Evolutionary conservation across 192 early-diverging fungal genomes (phyloP).

Genomic region (Spinellus fusiger): DNA sequence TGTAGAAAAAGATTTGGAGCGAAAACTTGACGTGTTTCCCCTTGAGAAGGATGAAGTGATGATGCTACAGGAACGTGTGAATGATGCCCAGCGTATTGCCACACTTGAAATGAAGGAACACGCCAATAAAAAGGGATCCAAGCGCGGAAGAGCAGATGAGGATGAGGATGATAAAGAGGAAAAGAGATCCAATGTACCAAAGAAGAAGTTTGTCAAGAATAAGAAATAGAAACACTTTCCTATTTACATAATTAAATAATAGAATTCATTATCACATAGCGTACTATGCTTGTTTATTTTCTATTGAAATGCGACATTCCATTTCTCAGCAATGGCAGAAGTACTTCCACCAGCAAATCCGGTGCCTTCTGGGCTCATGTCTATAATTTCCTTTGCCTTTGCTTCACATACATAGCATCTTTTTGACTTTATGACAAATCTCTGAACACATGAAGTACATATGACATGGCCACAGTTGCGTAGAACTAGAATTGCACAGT

Average conservation of each 20-base stretch:
- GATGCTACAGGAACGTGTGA: constrained; percentile 89
- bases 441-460: constrained; percentile 57
- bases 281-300: background rate
- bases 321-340: constrained; percentile 54
- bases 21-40: constrained; percentile 83
- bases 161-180: constrained; percentile 34
- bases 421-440: constrained; percentile 64
- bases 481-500: constrained; percentile 34
- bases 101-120: constrained; percentile 84
- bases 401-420: constrained; percentile 64
- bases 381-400: constrained; percentile 61
- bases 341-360: constrained; percentile 61
- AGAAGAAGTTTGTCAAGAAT: constrained; percentile 7
- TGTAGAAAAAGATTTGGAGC: constrained; percentile 85
- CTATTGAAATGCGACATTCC: constrained; percentile 66
- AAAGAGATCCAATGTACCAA: background rate
- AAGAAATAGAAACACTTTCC: too few species aligned
- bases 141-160: constrained; percentile 33
- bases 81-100: constrained; percentile 84
- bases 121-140: constrained; percentile 35
- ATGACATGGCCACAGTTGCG: constrained; percentile 69
- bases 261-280: too few species aligned
- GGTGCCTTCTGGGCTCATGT: constrained; percentile 67
- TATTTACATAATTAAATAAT: too few species aligned
- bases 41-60: constrained; percentile 79